A percentile compares a stretch with the other conserved stretches of the same genome.
phyloP scores from a whole-genome alignment of 768 basidiomycete genomes.

The Amanita phalloides region DNA sequence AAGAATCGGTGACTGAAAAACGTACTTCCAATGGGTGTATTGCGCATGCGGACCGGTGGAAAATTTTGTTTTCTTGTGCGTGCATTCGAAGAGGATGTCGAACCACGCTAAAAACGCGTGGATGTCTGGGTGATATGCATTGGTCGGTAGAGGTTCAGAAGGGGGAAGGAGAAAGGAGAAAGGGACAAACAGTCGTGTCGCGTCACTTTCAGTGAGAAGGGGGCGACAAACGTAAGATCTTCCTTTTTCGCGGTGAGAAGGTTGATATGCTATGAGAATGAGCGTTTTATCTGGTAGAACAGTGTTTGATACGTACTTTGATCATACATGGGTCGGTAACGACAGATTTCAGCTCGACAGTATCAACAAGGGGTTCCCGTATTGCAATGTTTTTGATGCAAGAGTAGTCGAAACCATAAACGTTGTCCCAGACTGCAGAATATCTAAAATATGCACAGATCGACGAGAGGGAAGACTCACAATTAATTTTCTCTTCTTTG shows the following conservation, averaged over 20 bases:
- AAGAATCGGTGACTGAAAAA: conserved; percentile 10
- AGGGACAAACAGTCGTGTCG: conserved; percentile 80
- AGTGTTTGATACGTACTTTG: conserved; percentile 42
- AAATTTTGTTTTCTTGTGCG: conserved; percentile 92
- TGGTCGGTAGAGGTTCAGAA: background rate
- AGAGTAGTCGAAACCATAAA: conserved; percentile 98
- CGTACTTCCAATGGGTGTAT: conserved; percentile 95
- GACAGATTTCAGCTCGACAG: conserved; percentile 94
- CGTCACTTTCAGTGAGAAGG: conserved; percentile 73
- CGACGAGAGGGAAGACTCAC: conserved; percentile 33
- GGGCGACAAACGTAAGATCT: conserved; percentile 77
- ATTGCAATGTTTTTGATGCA: conserved; percentile 99
- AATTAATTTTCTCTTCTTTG: conserved; percentile 99
- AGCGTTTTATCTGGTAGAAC: background rate
- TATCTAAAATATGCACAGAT: background rate
- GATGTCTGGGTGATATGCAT: conserved; percentile 43
- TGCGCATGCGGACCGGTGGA: conserved; percentile 97
- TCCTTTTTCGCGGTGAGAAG: conserved; percentile 90
- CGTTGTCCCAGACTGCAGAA: conserved; percentile 95
- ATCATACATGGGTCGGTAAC: conserved; percentile 87
- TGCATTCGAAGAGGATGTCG: conserved; percentile 90
- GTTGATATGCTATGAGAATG: conserved; percentile 61
- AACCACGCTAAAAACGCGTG: conserved; percentile 99
- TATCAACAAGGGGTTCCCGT: conserved; percentile 93
- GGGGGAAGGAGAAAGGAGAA: background rate